Evolutionary conservation across 345 rosid species (phyloP), one percentile per base, ranked within the genome.

Genomic region (Populus davidiana): DNA sequence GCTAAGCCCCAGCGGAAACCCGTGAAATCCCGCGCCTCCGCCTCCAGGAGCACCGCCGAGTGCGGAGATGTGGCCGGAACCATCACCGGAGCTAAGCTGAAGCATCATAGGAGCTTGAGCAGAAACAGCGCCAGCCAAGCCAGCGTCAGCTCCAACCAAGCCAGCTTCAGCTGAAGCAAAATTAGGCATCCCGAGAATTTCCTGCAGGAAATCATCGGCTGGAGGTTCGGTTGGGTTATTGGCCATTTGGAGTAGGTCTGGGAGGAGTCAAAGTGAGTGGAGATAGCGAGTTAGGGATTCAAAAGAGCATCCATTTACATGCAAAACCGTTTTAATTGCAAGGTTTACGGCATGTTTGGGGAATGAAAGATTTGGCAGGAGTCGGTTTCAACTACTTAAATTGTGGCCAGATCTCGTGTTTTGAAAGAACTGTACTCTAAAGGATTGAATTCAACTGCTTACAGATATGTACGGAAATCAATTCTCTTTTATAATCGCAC

Each of bases 151-250:
- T 16, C 85, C 89, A 5, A 88, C 76, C 44, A 93, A 78, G 61
- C 93, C 89, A 2, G 89, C 73, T 18, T 87, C 97, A 2, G 93
- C 67, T 33, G 93, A 82, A 36, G 86, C 85, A 80, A 90, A 96
- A 88, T 81, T 88, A 23, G 87, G 94, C 59, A 92, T 83, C 67
- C 96, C 88, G 47, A 96, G 94, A 67, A 96, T 90, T 85, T 92
- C 98, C 80, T 91, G 97, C 68, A 96, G 85, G 89, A 96, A 96
- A 83, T 96, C 98, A 79, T 96, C 99, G 35, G 87, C 27, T 5
- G 95, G 84, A 35, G 91, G 76, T 20, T 88, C 95, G 64, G 87
- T 83, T 62, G 88, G 91, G 71, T 94, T 96, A 81, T 89, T 91
- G 56, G 99, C 93, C 99, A 96, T 96, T 11, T 59, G 64, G 79